Conservation (phyloP, 2,329 filamentous ascomycete species). For the Colletotrichum sp. region DNA sequence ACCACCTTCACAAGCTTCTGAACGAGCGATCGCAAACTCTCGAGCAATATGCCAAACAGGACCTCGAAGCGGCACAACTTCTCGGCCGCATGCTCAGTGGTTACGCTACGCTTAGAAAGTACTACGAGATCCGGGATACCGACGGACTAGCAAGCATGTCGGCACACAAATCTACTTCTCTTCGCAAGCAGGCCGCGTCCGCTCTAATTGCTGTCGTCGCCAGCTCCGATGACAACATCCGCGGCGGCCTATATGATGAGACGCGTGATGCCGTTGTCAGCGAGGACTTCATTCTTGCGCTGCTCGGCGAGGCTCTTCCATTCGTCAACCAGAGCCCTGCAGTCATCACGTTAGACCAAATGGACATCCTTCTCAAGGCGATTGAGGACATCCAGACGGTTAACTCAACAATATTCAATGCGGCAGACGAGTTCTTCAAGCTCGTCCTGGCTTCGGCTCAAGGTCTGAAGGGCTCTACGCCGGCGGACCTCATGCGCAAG, state of each 20-base stretch:
- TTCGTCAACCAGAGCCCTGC: conserved; percentile 67
- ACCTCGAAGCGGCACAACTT: conserved; percentile 81
- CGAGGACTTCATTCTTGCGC: conserved; percentile 82
- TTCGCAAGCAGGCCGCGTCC: conserved; percentile 72
- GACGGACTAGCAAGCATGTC: conserved; percentile 30
- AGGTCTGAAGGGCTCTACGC: conserved; percentile 65
- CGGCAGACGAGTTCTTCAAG: conserved; percentile 79
- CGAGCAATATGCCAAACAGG: conserved; percentile 72
- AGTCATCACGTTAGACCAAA: conserved; percentile 72
- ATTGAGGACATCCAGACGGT: conserved; percentile 83
- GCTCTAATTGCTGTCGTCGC: conserved; percentile 84
- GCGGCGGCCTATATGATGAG: conserved; percentile 86
- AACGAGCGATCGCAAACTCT: conserved; percentile 75
- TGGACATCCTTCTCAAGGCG: conserved; percentile 77
- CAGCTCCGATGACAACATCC: conserved; percentile 88
- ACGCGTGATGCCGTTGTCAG: conserved; percentile 82
- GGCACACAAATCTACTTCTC: conserved; percentile 53
- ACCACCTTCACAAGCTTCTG: conserved; percentile 72
- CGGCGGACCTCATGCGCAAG: conserved; percentile 64
- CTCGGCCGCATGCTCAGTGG: conserved; percentile 87
- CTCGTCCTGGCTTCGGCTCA: conserved; percentile 76
- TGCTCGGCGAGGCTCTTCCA: conserved; percentile 83
- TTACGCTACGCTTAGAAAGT: conserved; percentile 88
- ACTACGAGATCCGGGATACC: conserved; percentile 86
- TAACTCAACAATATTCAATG: conserved; percentile 71